Conservation (phyloP, 2,329 filamentous ascomycete genomes). For the Curvularia eragrostidis region DNA sequence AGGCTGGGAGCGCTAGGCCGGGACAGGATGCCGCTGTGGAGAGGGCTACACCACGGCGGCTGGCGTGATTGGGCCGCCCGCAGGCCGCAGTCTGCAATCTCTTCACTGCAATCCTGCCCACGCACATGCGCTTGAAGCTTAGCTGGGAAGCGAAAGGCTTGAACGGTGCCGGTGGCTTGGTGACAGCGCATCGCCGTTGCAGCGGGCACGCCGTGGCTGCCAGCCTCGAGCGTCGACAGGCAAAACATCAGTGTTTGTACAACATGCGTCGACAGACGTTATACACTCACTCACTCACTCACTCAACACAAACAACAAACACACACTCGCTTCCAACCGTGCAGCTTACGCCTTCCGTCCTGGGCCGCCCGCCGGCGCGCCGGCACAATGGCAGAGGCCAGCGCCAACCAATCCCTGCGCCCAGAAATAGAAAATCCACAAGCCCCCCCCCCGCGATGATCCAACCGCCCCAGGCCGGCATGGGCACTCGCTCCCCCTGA, state of each 20-base stretch:
- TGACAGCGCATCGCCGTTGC: conserved; percentile 19
- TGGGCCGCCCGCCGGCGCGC: conserved; percentile 19
- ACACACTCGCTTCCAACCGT: too few relatives aligned
- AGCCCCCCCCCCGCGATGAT: conserved; percentile 32
- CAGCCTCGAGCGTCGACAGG: too few relatives aligned
- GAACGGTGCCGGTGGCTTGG: conserved; percentile 12
- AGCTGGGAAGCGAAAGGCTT: conserved; percentile 30
- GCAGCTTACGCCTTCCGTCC: neutral
- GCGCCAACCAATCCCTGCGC: conserved; percentile 26
- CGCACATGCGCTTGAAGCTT: conserved; percentile 32
- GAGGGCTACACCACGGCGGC: neutral
- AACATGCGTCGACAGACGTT: too few relatives aligned
- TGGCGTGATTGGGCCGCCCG: conserved; percentile 16
- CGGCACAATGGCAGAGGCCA: neutral
- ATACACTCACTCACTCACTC: too few relatives aligned
- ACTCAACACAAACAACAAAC: neutral
- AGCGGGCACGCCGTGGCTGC: too few relatives aligned
- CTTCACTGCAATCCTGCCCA: conserved; percentile 6
- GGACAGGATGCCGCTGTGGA: neutral
- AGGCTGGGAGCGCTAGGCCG: neutral
- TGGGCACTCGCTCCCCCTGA: conserved; percentile 36
- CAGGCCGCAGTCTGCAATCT: conserved; percentile 22
- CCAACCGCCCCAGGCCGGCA: conserved; percentile 26
- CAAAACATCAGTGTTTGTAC: too few relatives aligned
- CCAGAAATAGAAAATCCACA: conserved; percentile 36